Evolutionary conservation across 2,329 filamentous ascomycete species (phyloP).

Genomic region (Lecanosticta acicola): DNA sequence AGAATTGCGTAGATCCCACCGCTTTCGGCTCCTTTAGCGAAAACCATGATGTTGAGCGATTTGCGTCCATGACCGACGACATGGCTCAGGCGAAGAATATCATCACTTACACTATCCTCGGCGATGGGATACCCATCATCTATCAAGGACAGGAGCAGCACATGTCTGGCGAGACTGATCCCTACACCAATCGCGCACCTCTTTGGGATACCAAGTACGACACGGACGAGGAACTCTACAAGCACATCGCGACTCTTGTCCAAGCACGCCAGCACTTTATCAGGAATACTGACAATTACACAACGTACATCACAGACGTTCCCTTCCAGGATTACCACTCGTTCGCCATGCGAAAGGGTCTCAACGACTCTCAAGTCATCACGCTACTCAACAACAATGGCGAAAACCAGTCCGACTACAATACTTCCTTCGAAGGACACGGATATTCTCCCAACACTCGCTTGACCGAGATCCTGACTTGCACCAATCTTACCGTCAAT

Average conservation of each 20-base stretch:
- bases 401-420: constrained; percentile 26
- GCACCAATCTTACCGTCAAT: constrained; percentile 27
- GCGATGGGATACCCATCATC: constrained; percentile 41
- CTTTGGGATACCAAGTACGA: constrained; percentile 38
- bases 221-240: constrained; percentile 38
- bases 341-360: constrained; percentile 43
- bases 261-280: constrained; percentile 41
- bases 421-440: constrained; percentile 33
- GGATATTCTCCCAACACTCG: constrained; percentile 25
- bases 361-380: constrained; percentile 37
- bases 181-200: constrained; percentile 35
- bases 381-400: constrained; percentile 43
- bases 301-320: constrained; percentile 38
- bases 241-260: constrained; percentile 37
- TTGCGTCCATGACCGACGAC: constrained; percentile 35
- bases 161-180: constrained; percentile 30
- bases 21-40: constrained; percentile 37
- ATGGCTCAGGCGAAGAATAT: constrained; percentile 36
- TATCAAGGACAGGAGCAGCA: constrained; percentile 42
- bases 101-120: constrained; percentile 35
- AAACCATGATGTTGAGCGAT: constrained; percentile 40
- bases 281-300: constrained; percentile 34
- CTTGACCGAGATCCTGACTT: constrained; percentile 33
- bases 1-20: constrained; percentile 35
- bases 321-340: constrained; percentile 42